Base-by-base conservation (phyloP, 1,284 basidiomycete genomes). In the Schizophyllum amplum region DNA sequence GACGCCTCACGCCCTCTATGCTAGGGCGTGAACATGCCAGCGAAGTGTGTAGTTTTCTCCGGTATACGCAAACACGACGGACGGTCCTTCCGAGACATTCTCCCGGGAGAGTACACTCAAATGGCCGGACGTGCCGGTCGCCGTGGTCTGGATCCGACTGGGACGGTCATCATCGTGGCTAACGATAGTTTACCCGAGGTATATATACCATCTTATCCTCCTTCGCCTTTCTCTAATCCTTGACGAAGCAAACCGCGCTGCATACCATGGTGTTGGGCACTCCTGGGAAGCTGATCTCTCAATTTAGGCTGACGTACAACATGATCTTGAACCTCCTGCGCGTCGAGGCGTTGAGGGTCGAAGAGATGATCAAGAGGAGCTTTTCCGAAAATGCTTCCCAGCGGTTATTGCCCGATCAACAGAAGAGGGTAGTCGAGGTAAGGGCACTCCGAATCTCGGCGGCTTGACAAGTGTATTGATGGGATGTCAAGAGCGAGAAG, bases 351-450 rank as follows among this genome's bases (percentile, higher is more conserved):
- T 78, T 99, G 33, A 83, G 88, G 61, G 97, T 99, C 6, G 97
- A 99, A 68, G 97, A 99, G 70, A 99, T 99, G 97, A 99, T 99
- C 71, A 99, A 99, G 72, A 82, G 97, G 42, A 95, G 92, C 68
- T 99, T 99, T 72, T 98, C 96, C 3, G 97, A 99, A 74, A 99
- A 99, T 66, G 87, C 94, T 0, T 90, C 95, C 0, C 97, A 99
- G 67, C 82, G 87, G 55, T 75, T 98, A 55, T 76, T 98, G 21
- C 97, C 97, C 1, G 93, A 98, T 57, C 93, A 98, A 63, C 93
- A 98, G 71, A 84, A 87, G 67, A 84, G 90, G 69, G 89, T 98
- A 20, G 70, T 79, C 1, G 84, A 93, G 74, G 93, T 91, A 63
- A 66, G 81, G 66, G 49, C 25, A 27, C 47, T 56, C 57, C 51